Evolutionary conservation across 768 basidiomycete genomes (phyloP).

Genomic region (Coprinopsis sp.): DNA sequence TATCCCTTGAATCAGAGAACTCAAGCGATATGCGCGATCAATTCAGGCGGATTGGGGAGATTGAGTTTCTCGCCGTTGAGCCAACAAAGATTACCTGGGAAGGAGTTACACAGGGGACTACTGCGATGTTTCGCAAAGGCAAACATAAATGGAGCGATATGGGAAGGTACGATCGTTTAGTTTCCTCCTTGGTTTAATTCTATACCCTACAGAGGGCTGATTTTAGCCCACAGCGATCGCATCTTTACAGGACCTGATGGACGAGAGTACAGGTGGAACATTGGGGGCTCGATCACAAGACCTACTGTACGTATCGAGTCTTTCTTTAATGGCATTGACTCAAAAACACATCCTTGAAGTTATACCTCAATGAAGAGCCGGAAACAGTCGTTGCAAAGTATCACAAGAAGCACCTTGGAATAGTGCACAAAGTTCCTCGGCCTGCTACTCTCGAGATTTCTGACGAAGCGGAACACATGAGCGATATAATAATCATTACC

Average conservation of each 20-base stretch:
- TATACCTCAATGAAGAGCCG: background rate
- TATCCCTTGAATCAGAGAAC: background rate
- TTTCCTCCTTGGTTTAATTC: background rate
- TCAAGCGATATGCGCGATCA: constrained; percentile 4
- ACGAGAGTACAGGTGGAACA: constrained; percentile 29
- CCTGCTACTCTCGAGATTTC: constrained; percentile 20
- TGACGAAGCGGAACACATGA: constrained; percentile 16
- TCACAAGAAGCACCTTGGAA: background rate
- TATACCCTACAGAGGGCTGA: background rate
- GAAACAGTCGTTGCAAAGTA: constrained; percentile 2
- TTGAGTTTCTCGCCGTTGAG: constrained; percentile 13
- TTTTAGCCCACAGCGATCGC: constrained; percentile 5
- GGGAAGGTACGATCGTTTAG: constrained; percentile 10
- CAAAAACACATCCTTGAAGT: background rate
- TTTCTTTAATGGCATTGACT: background rate
- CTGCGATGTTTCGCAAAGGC: constrained; percentile 18
- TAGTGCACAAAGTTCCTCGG: background rate
- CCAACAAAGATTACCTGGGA: constrained; percentile 10
- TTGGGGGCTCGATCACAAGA: constrained; percentile 19
- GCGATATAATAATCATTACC: constrained; percentile 19
- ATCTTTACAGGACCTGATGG: constrained; percentile 17
- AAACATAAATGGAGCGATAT: constrained; percentile 4
- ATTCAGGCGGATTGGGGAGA: constrained; percentile 11
- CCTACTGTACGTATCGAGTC: background rate
- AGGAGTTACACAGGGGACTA: background rate